Evolutionary conservation across 306 rosid species (phyloP).

Genomic region (Carpinus viminea): DNA sequence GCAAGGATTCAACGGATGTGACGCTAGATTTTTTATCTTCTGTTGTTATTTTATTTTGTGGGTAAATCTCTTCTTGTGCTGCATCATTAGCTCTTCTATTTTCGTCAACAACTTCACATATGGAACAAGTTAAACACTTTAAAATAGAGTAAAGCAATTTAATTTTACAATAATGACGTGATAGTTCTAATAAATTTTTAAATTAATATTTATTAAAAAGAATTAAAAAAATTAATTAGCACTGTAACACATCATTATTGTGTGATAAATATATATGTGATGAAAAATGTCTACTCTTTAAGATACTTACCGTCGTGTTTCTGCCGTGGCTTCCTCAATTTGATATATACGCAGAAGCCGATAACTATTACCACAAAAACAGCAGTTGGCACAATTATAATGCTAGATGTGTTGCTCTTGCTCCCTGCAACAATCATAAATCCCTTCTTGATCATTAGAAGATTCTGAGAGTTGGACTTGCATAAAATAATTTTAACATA

Average conservation of each 20-base stretch:
- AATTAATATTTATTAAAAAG: too few species aligned
- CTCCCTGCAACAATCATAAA: slow-evolving; percentile 40
- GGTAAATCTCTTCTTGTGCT: background rate
- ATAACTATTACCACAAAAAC: slow-evolving; percentile 11
- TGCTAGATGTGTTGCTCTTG: slow-evolving; percentile 10
- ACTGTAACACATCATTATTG: too few species aligned
- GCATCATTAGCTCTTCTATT: background rate
- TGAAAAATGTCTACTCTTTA: too few species aligned
- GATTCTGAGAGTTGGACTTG: background rate
- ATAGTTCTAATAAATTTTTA: too few species aligned
- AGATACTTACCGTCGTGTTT: slow-evolving; percentile 16
- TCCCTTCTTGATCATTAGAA: background rate
- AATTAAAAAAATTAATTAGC: too few species aligned
- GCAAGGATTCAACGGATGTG: slow-evolving; percentile 10
- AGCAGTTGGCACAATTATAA: slow-evolving; percentile 25
- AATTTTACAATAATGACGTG: too few species aligned
- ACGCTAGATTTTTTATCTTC: too few species aligned
- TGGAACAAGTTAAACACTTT: too few species aligned
- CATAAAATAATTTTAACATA: background rate
- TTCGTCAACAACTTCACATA: too few species aligned
- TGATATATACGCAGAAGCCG: slow-evolving; percentile 22
- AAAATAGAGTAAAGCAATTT: too few species aligned
- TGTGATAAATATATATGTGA: too few species aligned
- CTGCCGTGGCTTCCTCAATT: slow-evolving; percentile 2
- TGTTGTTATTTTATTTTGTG: too few species aligned